Conservation (phyloP, 805 yeast genomes). For the Nakazawaea ishiwadae region DNA sequence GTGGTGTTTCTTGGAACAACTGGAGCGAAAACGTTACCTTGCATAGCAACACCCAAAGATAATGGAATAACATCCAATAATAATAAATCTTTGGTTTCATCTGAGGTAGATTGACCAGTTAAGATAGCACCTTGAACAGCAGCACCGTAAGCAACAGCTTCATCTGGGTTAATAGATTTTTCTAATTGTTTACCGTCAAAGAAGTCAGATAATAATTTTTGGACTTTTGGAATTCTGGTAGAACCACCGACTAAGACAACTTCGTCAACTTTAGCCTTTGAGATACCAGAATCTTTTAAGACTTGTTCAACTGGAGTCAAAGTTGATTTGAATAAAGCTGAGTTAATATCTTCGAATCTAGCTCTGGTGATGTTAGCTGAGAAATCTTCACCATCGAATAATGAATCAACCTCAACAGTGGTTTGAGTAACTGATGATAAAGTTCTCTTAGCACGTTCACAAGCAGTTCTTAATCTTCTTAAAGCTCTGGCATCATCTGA, state of each 20-base stretch:
- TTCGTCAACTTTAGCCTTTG: slow-evolving; percentile 84
- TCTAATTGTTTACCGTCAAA: slow-evolving; percentile 96
- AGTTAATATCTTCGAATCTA: slow-evolving; percentile 94
- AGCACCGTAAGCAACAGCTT: slow-evolving; percentile 99
- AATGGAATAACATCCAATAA: slow-evolving; percentile 97
- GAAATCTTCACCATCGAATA: slow-evolving; percentile 95
- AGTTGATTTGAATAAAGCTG: slow-evolving; percentile 88
- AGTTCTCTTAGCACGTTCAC: slow-evolving; percentile 99
- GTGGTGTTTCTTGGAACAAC: slow-evolving; percentile 99
- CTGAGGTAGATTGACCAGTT: slow-evolving; percentile 84
- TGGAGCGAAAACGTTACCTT: slow-evolving; percentile 98
- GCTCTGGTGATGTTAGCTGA: slow-evolving; percentile 93
- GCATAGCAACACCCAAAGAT: slow-evolving; percentile 99
- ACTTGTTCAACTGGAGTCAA: slow-evolving; percentile 94
- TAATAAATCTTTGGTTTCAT: slow-evolving; percentile 91
- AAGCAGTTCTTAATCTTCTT: slow-evolving; percentile 97
- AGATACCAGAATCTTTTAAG: slow-evolving; percentile 83
- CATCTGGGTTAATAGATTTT: slow-evolving; percentile 97
- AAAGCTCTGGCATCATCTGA: slow-evolving; percentile 90
- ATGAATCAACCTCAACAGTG: slow-evolving; percentile 93
- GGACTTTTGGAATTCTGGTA: slow-evolving; percentile 98
- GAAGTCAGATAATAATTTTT: slow-evolving; percentile 89
- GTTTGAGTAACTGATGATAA: slow-evolving; percentile 95
- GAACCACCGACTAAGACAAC: slow-evolving; percentile 98
- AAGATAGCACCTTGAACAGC: slow-evolving; percentile 99